These are phyloP conservation scores for Rhizoclosmatium sp. DNA, from an alignment of 192 early-diverging fungal species.

Conservation along the genomic window DNA sequence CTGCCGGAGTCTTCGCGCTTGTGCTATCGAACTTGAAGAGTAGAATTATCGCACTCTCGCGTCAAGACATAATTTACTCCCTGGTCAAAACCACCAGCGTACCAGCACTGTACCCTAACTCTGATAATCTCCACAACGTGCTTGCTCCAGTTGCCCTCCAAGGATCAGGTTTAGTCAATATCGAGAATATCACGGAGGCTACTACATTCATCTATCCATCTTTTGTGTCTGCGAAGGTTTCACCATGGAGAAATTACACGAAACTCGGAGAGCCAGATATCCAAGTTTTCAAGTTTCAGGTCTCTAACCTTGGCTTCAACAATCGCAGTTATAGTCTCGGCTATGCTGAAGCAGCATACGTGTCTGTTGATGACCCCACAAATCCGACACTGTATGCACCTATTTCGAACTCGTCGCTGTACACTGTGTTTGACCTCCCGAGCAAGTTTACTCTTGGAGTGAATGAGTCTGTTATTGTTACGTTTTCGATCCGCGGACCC, in stretches of 20 bases:
- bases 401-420: not conserved
- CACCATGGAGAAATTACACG: conserved; percentile 29
- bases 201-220: conserved; percentile 27
- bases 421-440: conserved; percentile 7
- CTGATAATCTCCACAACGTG: not conserved
- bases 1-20: conserved; percentile 58
- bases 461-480: conserved; percentile 33
- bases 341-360: not conserved
- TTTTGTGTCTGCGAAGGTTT: conserved; percentile 4
- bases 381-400: conserved; percentile 13
- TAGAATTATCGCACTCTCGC: conserved; percentile 55
- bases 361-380: conserved; percentile 17
- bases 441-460: conserved; percentile 29
- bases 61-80: conserved; percentile 42
- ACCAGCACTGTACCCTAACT: not conserved
- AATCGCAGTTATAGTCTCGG: not conserved
- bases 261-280: not conserved
- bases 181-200: conserved; percentile 64
- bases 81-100: conserved; percentile 50
- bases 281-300: not conserved
- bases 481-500: conserved; percentile 41
- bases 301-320: not conserved
- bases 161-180: conserved; percentile 79
- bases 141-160: conserved; percentile 62
- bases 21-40: conserved; percentile 38